These are phyloP conservation scores for Sarcocystis neurona DNA, from an alignment of 169 alveolate species.

Conservation along the genomic window DNA sequence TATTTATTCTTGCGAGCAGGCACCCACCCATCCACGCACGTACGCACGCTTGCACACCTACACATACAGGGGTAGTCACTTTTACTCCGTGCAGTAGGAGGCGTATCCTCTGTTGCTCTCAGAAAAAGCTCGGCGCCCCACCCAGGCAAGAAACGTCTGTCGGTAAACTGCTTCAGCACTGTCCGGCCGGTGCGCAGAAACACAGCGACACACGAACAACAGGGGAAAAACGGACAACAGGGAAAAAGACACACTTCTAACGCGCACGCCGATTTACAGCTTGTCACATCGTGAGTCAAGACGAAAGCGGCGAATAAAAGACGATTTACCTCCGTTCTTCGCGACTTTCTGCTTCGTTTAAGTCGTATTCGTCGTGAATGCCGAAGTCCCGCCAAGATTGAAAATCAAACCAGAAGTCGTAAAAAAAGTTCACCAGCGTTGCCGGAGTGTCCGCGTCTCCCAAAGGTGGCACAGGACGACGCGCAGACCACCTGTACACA, in stretches of 20 bases:
- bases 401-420: constrained; percentile 66
- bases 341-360: constrained; percentile 82
- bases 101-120: no score
- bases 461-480: constrained; percentile 64
- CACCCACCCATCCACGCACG: background rate
- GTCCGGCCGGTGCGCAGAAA: no score
- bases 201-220: no score
- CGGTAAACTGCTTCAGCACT: no score
- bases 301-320: background rate
- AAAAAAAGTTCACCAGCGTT: constrained; percentile 48
- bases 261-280: no score
- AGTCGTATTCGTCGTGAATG: constrained; percentile 82
- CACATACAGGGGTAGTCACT: background rate
- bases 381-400: constrained; percentile 68
- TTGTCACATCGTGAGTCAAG: no score
- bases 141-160: no score
- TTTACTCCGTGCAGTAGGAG: no score
- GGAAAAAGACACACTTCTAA: no score
- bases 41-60: background rate
- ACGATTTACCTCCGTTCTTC: constrained; percentile 82
- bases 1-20: background rate
- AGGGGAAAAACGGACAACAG: no score
- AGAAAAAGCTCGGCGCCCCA: no score
- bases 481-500: constrained; percentile 56
- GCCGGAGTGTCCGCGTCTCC: constrained; percentile 57